phyloP scores from a whole-genome alignment of 441 rosid species.

The Bruguiera hainesii region DNA sequence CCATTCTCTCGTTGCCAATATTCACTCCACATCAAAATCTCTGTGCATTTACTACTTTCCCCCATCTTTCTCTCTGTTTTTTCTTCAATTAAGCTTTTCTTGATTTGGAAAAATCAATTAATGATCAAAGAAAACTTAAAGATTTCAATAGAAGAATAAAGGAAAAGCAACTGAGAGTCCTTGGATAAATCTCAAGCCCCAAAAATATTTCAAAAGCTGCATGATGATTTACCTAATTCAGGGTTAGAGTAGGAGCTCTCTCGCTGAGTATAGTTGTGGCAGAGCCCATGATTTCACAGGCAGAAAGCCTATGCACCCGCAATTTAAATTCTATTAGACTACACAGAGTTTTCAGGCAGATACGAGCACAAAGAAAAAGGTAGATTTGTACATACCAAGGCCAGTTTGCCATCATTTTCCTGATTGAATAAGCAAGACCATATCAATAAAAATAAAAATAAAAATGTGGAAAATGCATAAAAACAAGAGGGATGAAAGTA shows the following conservation, averaged over 20 bases:
- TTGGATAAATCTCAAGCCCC: not conserved
- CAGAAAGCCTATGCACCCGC: constrained; percentile 95
- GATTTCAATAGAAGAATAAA: no score
- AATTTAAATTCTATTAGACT: constrained; percentile 21
- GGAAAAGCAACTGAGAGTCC: no score
- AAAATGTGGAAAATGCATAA: not conserved
- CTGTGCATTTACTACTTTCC: no score
- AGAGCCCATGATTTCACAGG: constrained; percentile 99
- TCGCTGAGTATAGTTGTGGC: constrained; percentile 98
- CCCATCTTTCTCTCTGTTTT: no score
- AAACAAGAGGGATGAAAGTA: constrained; percentile 1
- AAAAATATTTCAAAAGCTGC: not conserved
- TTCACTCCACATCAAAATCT: no score
- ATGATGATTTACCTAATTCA: constrained; percentile 55
- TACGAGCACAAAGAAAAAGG: not conserved
- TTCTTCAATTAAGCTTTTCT: no score
- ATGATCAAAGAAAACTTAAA: no score
- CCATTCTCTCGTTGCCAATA: no score
- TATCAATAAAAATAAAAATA: not conserved
- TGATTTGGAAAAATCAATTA: no score
- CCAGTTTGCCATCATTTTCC: constrained; percentile 98
- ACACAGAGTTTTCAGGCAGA: not conserved
- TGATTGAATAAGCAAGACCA: constrained; percentile 96
- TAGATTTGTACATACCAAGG: constrained; percentile 59
- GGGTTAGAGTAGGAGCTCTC: constrained; percentile 90